Conservation (phyloP, 345 rosid genomes). For the Ailanthus altissimus region DNA sequence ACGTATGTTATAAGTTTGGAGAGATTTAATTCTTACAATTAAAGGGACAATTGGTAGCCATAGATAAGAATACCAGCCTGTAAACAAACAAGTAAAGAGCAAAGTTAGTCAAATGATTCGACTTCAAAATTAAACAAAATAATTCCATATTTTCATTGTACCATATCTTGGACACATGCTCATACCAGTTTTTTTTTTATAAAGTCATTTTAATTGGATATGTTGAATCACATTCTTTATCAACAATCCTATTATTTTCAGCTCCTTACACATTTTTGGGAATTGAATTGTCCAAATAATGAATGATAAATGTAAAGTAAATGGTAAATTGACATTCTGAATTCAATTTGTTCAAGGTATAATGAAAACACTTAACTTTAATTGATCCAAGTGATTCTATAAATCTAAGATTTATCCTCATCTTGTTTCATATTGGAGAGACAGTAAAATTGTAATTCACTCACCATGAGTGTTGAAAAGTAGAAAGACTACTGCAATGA, state of each 20-base stretch:
- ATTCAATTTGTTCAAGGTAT: too few species aligned
- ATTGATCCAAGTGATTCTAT: too few species aligned
- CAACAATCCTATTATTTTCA: too few species aligned
- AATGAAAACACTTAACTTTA: too few species aligned
- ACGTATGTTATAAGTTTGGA: not conserved
- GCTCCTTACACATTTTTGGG: too few species aligned
- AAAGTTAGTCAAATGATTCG: constrained; percentile 10
- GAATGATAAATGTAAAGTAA: too few species aligned
- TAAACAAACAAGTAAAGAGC: not conserved
- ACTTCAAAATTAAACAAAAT: not conserved
- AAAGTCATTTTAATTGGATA: not conserved
- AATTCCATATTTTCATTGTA: not conserved
- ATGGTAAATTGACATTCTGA: too few species aligned
- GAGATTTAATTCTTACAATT: constrained; percentile 50
- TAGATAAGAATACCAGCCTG: constrained; percentile 77
- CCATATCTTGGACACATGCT: not conserved
- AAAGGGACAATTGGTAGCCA: constrained; percentile 92
- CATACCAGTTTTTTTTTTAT: not conserved
- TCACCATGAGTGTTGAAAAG: constrained; percentile 71
- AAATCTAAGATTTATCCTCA: too few species aligned
- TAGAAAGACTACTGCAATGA: constrained; percentile 70
- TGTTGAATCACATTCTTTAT: too few species aligned
- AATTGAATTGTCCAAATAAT: too few species aligned
- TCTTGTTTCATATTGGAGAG: not conserved
- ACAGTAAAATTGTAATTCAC: not conserved